Percentiles rank a stretch among this genome's conserved stretches.
Conservation (phyloP, 2,329 filamentous ascomycete genomes). For the Aspergillus ochraceus region DNA sequence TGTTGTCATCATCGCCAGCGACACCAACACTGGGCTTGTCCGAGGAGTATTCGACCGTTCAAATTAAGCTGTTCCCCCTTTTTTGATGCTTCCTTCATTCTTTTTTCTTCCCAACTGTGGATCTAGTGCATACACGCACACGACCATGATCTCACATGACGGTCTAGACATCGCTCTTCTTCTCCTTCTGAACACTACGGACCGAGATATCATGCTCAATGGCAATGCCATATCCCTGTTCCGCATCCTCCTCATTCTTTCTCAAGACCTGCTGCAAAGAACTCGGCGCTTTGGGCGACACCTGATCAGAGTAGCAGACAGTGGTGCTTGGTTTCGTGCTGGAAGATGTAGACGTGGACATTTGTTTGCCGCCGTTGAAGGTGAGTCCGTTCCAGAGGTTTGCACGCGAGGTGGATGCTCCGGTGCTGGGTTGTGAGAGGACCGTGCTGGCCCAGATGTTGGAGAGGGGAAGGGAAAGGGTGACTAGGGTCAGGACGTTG, state of each 20-base stretch:
- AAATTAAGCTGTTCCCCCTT: too few species aligned
- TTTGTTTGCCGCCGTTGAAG: conserved; percentile 19
- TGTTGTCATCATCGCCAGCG: too few species aligned
- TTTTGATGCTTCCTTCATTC: too few species aligned
- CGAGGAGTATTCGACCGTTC: too few species aligned
- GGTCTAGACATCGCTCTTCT: conserved; percentile 1
- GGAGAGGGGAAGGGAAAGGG: conserved; percentile 65
- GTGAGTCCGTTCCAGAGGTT: conserved; percentile 31
- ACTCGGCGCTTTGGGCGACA: conserved; percentile 10
- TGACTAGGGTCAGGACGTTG: conserved; percentile 58
- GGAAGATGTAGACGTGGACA: conserved; percentile 3
- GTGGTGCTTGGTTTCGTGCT: conserved; percentile 22
- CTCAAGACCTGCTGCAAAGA: conserved; percentile 4
- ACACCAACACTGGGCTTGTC: too few species aligned
- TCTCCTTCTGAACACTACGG: conserved; percentile 16
- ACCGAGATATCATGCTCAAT: conserved; percentile 34
- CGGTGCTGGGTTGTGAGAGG: conserved; percentile 17
- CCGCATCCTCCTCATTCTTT: conserved; percentile 11
- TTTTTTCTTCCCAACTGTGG: not conserved
- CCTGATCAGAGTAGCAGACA: conserved; percentile 28
- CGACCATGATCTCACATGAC: not conserved
- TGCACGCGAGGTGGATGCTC: conserved; percentile 12
- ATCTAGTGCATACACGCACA: not conserved
- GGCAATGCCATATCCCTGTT: conserved; percentile 24
- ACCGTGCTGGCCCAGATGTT: conserved; percentile 62